Evolutionary conservation across 495 filamentous ascomycete species (phyloP), one percentile per base, ranked within the genome.

Genomic region (Immersiella caudata): DNA sequence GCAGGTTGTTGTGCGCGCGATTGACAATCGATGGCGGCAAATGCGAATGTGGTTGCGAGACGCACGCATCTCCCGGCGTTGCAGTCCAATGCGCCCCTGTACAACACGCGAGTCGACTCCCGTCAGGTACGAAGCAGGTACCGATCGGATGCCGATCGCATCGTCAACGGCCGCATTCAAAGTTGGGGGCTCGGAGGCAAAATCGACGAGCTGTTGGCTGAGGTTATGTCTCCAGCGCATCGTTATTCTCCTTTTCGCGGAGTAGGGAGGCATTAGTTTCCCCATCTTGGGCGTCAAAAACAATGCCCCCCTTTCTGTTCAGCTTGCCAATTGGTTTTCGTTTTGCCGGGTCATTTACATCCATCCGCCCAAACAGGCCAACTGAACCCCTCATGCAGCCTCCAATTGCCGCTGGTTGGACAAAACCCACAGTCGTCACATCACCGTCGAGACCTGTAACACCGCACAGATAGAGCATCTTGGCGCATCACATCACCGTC

Each of bases 361-460:
- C n/a, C 60, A 50, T 62, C 60, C 22, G 36, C 51, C 63, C 33
- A 58, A 51, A 20, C 25, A 14, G 51, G 25, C 35, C 26, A n/a
- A 22, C 21, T 22, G 35, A 65, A 26, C 51, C 26, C 35, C n/a
- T 16, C 14, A 26, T 65, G 52, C 63, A 58, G n/a, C 9, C 35
- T 35, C 29, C 54, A n/a, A 56, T 6, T 56, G 52, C 46, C 25
- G 63, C 57, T 67, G 56, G 65, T 67, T 67, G 65, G 65, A 67
- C 65, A 57, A 49, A 36, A 50, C 16, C 26, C 49, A 33, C 9
- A 57, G 36, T 62, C 60, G 65, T 61, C 65, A 67, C 50, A 67
- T 67, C 59, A 40, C 65, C 58, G 29, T 60, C 58, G 49, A 67
- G 56, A 67, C 65, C 57, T 60, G 65, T 60, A 36, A 62, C 58